Evolutionary conservation across 2,329 filamentous ascomycete genomes (phyloP), one percentile per base, ranked within the genome.

Genomic region (Nothopassalora personata): DNA sequence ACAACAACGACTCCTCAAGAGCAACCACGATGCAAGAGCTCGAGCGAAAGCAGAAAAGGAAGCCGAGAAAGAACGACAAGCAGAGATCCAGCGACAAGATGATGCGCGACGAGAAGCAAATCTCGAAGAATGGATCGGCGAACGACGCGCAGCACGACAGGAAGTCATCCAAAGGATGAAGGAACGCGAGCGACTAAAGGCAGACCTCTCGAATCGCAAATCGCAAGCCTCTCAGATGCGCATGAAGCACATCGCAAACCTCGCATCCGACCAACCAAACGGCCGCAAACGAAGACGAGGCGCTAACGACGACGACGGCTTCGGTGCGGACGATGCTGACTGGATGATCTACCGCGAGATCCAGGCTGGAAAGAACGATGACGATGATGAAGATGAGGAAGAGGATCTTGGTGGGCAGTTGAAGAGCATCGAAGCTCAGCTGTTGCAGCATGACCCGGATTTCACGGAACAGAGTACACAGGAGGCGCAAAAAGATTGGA

Each of bases 301-400:
- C 4, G 92, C 97, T 71, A 33, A 33, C 9, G 93, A 97, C 71
- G 94, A 99, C 68, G 94, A 99, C 72, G 91, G 90, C 60, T 99
- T 99, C 71, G 94, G 94, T 58, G 92, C 92, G 53, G 93, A 99
- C 73, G 94, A 99, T 70, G 92, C 95, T 58, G 94, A 99, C 74
- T 99, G 94, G 94, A 91, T 91, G 59, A 91, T 99, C 13, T 99
- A 99, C 75, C 87, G 94, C 55, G 90, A 90, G 45, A 95, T 97
- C 58, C 90, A 91, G 1, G 91, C 89, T 0, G 91, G 91, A 53
- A 88, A 89, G 54, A 90, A 93, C 61, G 92, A 97, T 66, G 90
- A 94, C 62, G 92, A 97, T 66, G 92, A 96, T 56, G 91, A 95
- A 39, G 91, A 96, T 53, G 92, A 96, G 71, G 93, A 97, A 71